Conservation (phyloP, 345 rosid species). For the Jatropha curcas region DNA sequence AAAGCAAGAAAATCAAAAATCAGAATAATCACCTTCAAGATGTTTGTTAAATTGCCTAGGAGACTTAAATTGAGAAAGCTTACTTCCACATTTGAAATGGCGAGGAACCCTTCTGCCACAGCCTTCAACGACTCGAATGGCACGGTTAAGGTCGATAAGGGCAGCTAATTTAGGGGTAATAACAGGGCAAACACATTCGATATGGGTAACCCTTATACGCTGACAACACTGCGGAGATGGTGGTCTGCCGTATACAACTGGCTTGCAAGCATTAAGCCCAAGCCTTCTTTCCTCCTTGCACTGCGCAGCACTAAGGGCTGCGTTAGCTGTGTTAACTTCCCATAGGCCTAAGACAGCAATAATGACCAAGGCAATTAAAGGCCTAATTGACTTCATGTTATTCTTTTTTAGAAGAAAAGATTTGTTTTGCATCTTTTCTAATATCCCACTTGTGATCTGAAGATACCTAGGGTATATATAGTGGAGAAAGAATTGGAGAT, state of each 20-base stretch:
- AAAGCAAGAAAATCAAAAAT: no score
- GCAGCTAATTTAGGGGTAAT: conserved; percentile 34
- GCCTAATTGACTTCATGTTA: background rate
- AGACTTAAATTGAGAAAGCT: conserved; percentile 2
- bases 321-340: conserved; percentile 19
- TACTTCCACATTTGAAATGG: conserved; percentile 49
- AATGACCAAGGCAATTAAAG: conserved; percentile 7
- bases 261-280: conserved; percentile 38
- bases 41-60: no score
- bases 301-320: conserved; percentile 20
- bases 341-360: background rate
- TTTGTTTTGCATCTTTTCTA: background rate
- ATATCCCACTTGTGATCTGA: background rate
- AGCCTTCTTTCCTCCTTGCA: conserved; percentile 41
- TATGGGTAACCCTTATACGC: conserved; percentile 33
- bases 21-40: no score
- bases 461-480: background rate
- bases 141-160: conserved; percentile 36
- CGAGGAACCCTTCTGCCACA: conserved; percentile 46
- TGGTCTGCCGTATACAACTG: conserved; percentile 34
- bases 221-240: conserved; percentile 41
- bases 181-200: conserved; percentile 36
- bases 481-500: background rate
- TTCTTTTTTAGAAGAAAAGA: no score
- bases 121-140: conserved; percentile 36